A percentile compares a stretch with the other conserved stretches of the same genome.
phyloP scores from a whole-genome alignment of 2,329 filamentous ascomycete species.

The Pseudomassariella vexata region DNA sequence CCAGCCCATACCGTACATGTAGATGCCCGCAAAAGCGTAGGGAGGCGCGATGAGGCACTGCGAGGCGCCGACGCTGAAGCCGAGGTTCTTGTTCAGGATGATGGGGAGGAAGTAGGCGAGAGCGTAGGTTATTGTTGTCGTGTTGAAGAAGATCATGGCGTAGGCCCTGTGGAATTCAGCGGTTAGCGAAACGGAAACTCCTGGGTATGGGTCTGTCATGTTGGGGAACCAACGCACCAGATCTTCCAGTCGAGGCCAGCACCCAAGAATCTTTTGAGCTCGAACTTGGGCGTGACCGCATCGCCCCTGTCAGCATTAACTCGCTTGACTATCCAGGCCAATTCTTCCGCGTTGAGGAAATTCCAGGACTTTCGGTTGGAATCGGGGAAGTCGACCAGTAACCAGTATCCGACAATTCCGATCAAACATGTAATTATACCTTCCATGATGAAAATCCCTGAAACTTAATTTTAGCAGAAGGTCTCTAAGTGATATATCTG shows the following conservation, averaged over 20 bases:
- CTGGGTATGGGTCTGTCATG: not conserved
- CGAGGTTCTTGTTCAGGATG: slow-evolving; percentile 59
- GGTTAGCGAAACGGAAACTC: too few species aligned
- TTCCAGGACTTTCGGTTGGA: slow-evolving; percentile 28
- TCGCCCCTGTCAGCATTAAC: slow-evolving; percentile 42
- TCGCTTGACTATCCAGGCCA: slow-evolving; percentile 27
- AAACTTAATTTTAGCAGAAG: not conserved
- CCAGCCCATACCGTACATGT: slow-evolving; percentile 57
- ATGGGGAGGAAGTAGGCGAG: slow-evolving; percentile 76
- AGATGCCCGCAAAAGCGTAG: slow-evolving; percentile 57
- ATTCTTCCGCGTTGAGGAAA: slow-evolving; percentile 35
- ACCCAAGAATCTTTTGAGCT: slow-evolving; percentile 26
- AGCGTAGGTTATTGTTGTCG: slow-evolving; percentile 68
- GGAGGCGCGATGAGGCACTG: slow-evolving; percentile 70
- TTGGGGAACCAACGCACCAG: slow-evolving; percentile 3
- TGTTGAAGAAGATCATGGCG: slow-evolving; percentile 55
- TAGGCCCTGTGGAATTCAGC: slow-evolving; percentile 48
- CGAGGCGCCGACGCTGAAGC: slow-evolving; percentile 55
- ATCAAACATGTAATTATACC: slow-evolving; percentile 49
- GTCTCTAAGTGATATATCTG: slow-evolving; percentile 35
- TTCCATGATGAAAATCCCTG: slow-evolving; percentile 28
- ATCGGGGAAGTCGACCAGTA: slow-evolving; percentile 47
- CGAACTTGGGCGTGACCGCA: slow-evolving; percentile 40
- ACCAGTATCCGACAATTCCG: slow-evolving; percentile 27
- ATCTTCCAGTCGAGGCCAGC: slow-evolving; percentile 19